Conservation (phyloP, 192 early-diverging fungal species). For the Coemansia sp. region DNA sequence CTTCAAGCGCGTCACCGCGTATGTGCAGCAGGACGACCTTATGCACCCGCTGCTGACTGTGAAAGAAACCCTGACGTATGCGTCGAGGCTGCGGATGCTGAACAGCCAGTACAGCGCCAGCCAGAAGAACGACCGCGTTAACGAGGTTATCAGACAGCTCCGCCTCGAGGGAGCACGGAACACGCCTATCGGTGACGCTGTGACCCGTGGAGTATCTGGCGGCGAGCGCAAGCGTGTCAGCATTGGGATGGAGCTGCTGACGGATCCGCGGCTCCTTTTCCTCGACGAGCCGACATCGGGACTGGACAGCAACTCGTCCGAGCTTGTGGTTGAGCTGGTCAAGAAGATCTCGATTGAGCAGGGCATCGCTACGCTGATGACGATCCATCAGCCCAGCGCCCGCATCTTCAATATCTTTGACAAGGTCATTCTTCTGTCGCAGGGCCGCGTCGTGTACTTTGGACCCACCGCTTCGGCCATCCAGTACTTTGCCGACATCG, state of each 20-base stretch:
- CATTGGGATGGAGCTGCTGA: slow-evolving; percentile 55
- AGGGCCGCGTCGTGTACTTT: slow-evolving; percentile 64
- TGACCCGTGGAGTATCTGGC: slow-evolving; percentile 55
- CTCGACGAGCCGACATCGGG: slow-evolving; percentile 66
- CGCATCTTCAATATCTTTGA: slow-evolving; percentile 83
- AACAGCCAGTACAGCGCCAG: slow-evolving; percentile 46
- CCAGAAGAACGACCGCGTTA: slow-evolving; percentile 63
- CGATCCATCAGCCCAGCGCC: slow-evolving; percentile 88
- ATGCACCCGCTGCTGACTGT: slow-evolving; percentile 70
- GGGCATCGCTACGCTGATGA: slow-evolving; percentile 75
- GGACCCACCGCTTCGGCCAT: slow-evolving; percentile 53
- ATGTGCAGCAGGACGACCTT: slow-evolving; percentile 59
- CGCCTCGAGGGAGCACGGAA: slow-evolving; percentile 64
- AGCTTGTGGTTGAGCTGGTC: slow-evolving; percentile 64
- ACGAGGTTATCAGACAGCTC: slow-evolving; percentile 64
- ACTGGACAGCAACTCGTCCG: slow-evolving; percentile 69
- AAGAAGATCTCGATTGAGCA: slow-evolving; percentile 59
- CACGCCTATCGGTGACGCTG: slow-evolving; percentile 55
- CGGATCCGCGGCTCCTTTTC: slow-evolving; percentile 58
- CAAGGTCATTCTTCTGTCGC: slow-evolving; percentile 71
- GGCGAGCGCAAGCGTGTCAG: slow-evolving; percentile 59
- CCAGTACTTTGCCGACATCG: slow-evolving; percentile 55
- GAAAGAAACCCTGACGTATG: slow-evolving; percentile 73
- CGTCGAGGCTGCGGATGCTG: slow-evolving; percentile 71
- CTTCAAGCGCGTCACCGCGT: slow-evolving; percentile 54